Conservation (phyloP, 768 basidiomycete genomes). For the Cystofilobasidium bisporidii region DNA sequence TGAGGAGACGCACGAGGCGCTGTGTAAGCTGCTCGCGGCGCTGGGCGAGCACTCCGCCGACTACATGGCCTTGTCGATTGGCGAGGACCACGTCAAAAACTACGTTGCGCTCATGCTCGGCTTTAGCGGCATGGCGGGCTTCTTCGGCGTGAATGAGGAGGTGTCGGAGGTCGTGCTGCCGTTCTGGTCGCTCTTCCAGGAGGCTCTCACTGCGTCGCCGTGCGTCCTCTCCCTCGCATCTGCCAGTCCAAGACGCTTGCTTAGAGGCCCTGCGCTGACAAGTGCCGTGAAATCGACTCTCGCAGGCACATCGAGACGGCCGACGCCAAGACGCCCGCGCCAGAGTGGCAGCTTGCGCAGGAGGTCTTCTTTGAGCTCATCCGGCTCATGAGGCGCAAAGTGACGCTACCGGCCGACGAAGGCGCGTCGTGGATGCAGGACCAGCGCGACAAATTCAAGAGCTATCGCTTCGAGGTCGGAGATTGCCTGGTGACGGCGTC, state of each 20-base stretch:
- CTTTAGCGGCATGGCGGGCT: conserved; percentile 63
- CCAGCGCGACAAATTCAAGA: conserved; percentile 18
- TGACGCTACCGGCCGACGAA: conserved; percentile 53
- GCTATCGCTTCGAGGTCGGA: conserved; percentile 61
- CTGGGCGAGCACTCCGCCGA: conserved; percentile 76
- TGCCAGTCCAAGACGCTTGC: not conserved
- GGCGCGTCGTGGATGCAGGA: conserved; percentile 62
- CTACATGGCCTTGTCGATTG: conserved; percentile 63
- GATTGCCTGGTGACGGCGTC: conserved; percentile 82
- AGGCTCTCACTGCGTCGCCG: conserved; percentile 48
- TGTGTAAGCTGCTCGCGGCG: conserved; percentile 71
- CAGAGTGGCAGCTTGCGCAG: conserved; percentile 48
- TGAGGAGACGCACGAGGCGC: conserved; percentile 53
- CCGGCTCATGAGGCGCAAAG: conserved; percentile 59
- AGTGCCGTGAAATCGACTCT: conserved; percentile 25
- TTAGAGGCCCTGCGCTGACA: not conserved
- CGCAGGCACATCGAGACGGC: conserved; percentile 29
- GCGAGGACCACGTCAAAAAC: conserved; percentile 51
- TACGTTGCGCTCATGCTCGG: conserved; percentile 63
- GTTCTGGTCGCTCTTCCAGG: conserved; percentile 87
- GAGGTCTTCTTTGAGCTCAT: conserved; percentile 73
- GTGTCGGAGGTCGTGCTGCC: conserved; percentile 71
- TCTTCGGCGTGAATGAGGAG: conserved; percentile 73
- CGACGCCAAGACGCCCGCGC: conserved; percentile 23
- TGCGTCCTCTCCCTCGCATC: not conserved